phyloP scores from a whole-genome alignment of 495 filamentous ascomycete species.

The Penicillium tannophilum region DNA sequence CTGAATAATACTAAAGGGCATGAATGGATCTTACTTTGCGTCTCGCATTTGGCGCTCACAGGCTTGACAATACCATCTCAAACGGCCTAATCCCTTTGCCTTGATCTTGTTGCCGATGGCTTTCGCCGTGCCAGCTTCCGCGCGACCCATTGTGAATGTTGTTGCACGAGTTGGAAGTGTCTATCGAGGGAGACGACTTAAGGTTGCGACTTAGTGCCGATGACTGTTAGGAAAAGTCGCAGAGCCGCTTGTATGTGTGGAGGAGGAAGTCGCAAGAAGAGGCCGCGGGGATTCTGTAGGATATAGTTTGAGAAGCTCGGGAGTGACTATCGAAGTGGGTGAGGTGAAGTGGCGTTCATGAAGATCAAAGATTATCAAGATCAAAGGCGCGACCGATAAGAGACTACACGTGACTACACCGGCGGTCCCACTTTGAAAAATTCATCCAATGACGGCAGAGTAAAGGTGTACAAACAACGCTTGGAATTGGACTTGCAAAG shows the following conservation, averaged over 20 bases:
- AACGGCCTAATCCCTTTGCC: conserved; percentile 23
- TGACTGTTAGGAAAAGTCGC: background rate
- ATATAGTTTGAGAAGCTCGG: background rate
- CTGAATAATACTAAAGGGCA: background rate
- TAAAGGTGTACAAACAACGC: no score
- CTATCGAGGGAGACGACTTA: background rate
- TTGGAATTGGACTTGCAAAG: no score
- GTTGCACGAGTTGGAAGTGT: conserved; percentile 1
- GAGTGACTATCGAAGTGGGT: background rate
- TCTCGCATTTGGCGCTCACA: conserved; percentile 14
- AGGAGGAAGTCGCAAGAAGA: background rate
- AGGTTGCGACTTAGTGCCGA: background rate
- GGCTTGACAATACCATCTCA: conserved; percentile 61
- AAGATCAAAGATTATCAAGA: conserved; percentile 6
- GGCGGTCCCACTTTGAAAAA: background rate
- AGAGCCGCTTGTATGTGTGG: background rate
- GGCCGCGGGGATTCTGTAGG: background rate
- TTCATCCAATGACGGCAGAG: background rate
- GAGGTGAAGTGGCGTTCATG: background rate
- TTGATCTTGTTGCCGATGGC: conserved; percentile 88
- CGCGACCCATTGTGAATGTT: conserved; percentile 75
- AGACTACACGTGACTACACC: background rate
- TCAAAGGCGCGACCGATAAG: conserved; percentile 9
- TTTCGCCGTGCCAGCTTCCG: conserved; percentile 87
- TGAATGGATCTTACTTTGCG: background rate